These are phyloP conservation scores for Clitoria ternatea DNA, from an alignment of 306 rosid species.

Conservation along the genomic window DNA sequence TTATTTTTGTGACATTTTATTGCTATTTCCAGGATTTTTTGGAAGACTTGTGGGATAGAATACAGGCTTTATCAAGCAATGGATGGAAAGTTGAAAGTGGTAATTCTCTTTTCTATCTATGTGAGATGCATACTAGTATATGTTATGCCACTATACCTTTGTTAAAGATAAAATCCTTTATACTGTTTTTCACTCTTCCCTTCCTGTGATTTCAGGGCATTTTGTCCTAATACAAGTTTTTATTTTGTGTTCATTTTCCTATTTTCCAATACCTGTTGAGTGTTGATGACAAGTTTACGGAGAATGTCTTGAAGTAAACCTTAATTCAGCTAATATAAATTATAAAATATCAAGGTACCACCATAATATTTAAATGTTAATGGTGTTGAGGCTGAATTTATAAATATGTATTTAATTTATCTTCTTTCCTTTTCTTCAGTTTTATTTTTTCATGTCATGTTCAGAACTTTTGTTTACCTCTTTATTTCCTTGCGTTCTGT, in stretches of 20 bases:
- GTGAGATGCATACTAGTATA: neutral
- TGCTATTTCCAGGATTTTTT: slow-evolving; percentile 67
- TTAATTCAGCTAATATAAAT: neutral
- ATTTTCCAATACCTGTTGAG: neutral
- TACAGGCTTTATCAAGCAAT: slow-evolving; percentile 58
- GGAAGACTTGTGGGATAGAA: slow-evolving; percentile 91
- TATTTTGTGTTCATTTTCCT: neutral
- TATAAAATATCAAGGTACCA: neutral
- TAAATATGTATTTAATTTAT: neutral
- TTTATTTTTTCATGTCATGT: neutral
- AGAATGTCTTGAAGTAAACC: neutral
- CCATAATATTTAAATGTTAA: neutral
- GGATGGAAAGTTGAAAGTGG: slow-evolving; percentile 99
- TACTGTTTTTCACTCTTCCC: neutral
- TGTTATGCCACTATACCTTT: neutral
- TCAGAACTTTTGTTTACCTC: slow-evolving; percentile 1
- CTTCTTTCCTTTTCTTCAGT: slow-evolving; percentile 4
- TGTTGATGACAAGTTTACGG: neutral
- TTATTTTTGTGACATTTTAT: slow-evolving; percentile 1
- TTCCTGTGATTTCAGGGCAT: neutral
- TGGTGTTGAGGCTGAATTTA: neutral
- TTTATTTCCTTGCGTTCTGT: neutral
- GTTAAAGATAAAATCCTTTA: neutral
- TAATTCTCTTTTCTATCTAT: slow-evolving; percentile 33
- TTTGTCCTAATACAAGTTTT: neutral